Evolutionary conservation across 805 yeast genomes (phyloP).

Genomic region (Lachancea dasiensis): DNA sequence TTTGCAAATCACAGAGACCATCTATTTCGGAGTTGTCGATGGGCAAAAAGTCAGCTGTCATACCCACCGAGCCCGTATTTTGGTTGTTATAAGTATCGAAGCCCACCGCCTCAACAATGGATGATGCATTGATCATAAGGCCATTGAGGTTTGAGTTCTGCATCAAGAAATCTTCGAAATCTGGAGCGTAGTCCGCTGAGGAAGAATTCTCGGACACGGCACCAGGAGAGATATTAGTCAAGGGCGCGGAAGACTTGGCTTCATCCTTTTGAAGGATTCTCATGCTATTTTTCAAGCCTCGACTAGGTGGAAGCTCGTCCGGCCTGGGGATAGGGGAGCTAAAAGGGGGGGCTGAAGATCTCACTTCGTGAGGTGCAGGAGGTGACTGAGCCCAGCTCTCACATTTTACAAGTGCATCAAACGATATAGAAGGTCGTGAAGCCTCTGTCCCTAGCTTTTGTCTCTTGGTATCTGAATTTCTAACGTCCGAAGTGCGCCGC

Average conservation of each 20-base stretch:
- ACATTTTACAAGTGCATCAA: not conserved
- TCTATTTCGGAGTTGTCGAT: conserved; percentile 27
- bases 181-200: conserved; percentile 24
- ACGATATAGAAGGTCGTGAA: conserved; percentile 4
- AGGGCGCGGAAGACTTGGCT: not conserved
- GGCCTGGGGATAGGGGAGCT: conserved; percentile 2
- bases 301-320: conserved; percentile 4
- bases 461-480: conserved; percentile 21
- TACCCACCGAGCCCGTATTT: conserved; percentile 13
- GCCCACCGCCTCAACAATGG: conserved; percentile 30
- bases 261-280: too few relatives aligned
- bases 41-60: conserved; percentile 24
- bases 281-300: too few relatives aligned
- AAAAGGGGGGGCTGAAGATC: not conserved
- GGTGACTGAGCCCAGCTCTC: conserved; percentile 4
- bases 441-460: conserved; percentile 14
- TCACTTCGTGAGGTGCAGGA: conserved; percentile 5
- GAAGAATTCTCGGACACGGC: conserved; percentile 18
- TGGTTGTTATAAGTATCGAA: conserved; percentile 18
- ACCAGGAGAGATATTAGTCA: conserved; percentile 14
- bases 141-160: conserved; percentile 30
- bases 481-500: conserved; percentile 20
- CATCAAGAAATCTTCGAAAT: conserved; percentile 32
- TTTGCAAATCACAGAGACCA: conserved; percentile 21
- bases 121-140: conserved; percentile 28